Base-by-base conservation (phyloP, 2,329 filamentous ascomycete species). In the Xylariaceae sp. region DNA sequence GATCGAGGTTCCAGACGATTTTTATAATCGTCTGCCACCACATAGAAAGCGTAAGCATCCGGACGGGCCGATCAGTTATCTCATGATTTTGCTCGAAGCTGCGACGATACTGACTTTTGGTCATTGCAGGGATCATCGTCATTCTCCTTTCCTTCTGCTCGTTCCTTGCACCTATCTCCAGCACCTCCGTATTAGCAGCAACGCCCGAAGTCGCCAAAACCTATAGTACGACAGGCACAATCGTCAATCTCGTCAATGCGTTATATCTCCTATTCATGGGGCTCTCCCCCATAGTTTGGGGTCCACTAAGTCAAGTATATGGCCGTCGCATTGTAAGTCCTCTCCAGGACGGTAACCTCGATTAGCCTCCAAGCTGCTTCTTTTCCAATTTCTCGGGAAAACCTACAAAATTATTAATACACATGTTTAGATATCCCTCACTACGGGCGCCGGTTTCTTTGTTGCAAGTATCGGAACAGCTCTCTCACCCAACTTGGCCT, bases 221-320 rank as follows among this genome's bases (percentile, higher is more conserved):
- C 6, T 88, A 79, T 60, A 53, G 70, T 32, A 88, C 83, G 0
- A 85, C 78, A 0, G 83, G 82, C 5, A 77, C 77, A 8, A 76
- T 89, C 45, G 82, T 91, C 61, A 87, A 88, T 59, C 65, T 86
- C 36, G 83, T 78, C 59, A 92, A 91, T 66, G 86, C 86, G 0
- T 65, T 85, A 16, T 86, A 85, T 51, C 73, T 86, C 68, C 60
- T 84, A 2, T 83, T 81, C 55, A 91, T 90, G 85, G 86, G 83
- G 0, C 45, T 88, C 4, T 79, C 76, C 12, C 81, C 85, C 1
- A 75, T 82, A 8, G 76, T 90, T 43, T 91, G 84, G 77, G 85
- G 86, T 0, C 86, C 86, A 0, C 68, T 88, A 48, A 86, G 83
- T 52, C 79, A 83, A 53, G 74, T 84, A 0, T 82, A 79, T 56